Evolutionary conservation across 345 rosid genomes (phyloP).

Genomic region (Luvunga scandens): DNA sequence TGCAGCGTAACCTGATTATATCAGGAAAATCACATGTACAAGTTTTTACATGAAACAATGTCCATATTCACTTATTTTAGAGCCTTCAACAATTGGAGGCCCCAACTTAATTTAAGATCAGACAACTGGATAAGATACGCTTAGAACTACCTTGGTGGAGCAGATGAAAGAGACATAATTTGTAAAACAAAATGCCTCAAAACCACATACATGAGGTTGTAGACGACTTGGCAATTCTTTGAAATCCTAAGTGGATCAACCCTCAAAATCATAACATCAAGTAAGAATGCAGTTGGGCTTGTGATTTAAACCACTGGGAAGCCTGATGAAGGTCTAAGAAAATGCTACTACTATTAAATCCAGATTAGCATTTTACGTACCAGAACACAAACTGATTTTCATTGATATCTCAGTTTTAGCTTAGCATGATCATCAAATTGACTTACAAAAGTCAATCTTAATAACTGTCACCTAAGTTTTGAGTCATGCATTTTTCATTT

Average conservation of each 20-base stretch:
- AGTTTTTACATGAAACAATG: background rate
- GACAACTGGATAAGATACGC: background rate
- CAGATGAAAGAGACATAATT: background rate
- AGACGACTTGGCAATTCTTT: background rate
- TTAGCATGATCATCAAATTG: constrained; percentile 4
- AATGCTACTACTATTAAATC: background rate
- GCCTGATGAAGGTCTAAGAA: background rate
- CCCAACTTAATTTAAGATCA: background rate
- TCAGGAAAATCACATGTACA: background rate
- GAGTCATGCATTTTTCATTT: background rate
- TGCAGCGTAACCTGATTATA: constrained; percentile 3
- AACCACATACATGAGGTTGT: constrained; percentile 1
- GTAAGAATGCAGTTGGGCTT: background rate
- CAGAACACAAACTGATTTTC: background rate
- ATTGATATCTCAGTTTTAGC: background rate
- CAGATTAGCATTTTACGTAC: background rate
- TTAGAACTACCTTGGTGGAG: background rate
- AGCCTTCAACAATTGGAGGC: background rate
- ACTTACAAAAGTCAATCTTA: background rate
- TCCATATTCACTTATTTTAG: background rate
- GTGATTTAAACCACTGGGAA: background rate
- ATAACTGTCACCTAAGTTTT: constrained; percentile 4
- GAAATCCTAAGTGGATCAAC: background rate
- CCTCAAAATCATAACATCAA: background rate
- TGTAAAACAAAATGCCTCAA: constrained; percentile 1